Conservation (phyloP, 1,139 yeast genomes). For the Fermentozyma sake region DNA sequence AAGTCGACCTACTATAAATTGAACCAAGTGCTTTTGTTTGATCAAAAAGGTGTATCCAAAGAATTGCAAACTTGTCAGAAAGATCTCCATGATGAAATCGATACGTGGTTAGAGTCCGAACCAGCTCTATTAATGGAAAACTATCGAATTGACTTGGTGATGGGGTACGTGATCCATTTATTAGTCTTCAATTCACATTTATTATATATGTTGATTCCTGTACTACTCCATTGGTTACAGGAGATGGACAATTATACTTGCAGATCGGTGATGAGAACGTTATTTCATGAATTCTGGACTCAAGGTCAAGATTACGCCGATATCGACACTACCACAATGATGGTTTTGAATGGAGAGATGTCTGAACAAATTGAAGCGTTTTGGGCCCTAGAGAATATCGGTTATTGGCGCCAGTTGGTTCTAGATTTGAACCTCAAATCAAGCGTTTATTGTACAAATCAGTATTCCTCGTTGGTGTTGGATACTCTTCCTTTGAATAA, state of each 20-base stretch:
- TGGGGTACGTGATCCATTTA: conserved; percentile 34
- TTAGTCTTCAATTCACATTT: conserved; percentile 31
- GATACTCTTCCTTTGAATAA: conserved; percentile 15
- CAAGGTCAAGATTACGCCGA: conserved; percentile 18
- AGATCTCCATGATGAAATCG: conserved; percentile 30
- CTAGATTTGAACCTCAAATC: neutral
- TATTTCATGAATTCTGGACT: conserved; percentile 28
- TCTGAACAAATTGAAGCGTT: conserved; percentile 14
- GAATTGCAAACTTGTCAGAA: conserved; percentile 17
- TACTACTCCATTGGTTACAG: conserved; percentile 33
- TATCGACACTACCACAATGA: conserved; percentile 9
- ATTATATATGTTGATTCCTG: conserved; percentile 30
- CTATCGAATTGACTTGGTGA: conserved; percentile 21
- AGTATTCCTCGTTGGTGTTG: conserved; percentile 16
- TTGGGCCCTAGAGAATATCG: conserved; percentile 24
- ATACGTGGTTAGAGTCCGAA: conserved; percentile 35
- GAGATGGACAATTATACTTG: conserved; percentile 14
- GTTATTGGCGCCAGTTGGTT: conserved; percentile 30
- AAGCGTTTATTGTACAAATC: neutral
- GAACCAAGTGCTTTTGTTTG: conserved; percentile 30
- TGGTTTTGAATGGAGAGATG: conserved; percentile 14
- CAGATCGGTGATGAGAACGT: conserved; percentile 9
- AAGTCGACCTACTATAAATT: conserved; percentile 32
- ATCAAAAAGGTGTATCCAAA: conserved; percentile 23
- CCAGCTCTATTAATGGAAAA: conserved; percentile 18